phyloP scores from a whole-genome alignment of 2,329 filamentous ascomycete genomes.

The Orbilia blumenaviensis region DNA sequence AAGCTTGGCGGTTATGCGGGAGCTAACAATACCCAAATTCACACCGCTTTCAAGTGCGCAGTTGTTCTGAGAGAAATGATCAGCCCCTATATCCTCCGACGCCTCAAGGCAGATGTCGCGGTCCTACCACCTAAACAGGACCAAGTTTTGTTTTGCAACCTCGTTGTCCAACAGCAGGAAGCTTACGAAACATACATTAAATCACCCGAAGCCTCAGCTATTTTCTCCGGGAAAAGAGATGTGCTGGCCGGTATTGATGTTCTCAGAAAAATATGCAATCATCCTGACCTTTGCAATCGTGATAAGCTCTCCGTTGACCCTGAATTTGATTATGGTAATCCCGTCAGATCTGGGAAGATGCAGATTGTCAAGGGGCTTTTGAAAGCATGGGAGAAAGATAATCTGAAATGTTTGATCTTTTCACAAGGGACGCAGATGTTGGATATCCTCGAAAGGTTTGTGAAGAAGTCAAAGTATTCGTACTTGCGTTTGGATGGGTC shows the following conservation, averaged over 20 bases:
- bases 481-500: slow-evolving; percentile 93
- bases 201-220: slow-evolving; percentile 86
- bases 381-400: slow-evolving; percentile 87
- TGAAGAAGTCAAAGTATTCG: slow-evolving; percentile 72
- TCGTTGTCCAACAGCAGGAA: slow-evolving; percentile 79
- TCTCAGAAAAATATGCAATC: slow-evolving; percentile 95
- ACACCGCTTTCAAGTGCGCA: slow-evolving; percentile 93
- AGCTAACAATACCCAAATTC: slow-evolving; percentile 89
- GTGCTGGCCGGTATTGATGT: slow-evolving; percentile 90
- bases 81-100: slow-evolving; percentile 88
- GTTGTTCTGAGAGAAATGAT: slow-evolving; percentile 94
- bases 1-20: slow-evolving; percentile 93
- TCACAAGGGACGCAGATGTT: slow-evolving; percentile 95
- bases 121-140: slow-evolving; percentile 95
- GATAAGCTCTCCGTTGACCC: slow-evolving; percentile 66
- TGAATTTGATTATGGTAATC: slow-evolving; percentile 79
- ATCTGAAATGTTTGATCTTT: slow-evolving; percentile 92
- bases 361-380: slow-evolving; percentile 89
- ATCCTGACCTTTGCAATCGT: slow-evolving; percentile 83
- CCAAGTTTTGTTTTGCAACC: slow-evolving; percentile 92
- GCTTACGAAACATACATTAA: slow-evolving; percentile 82
- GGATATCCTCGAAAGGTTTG: slow-evolving; percentile 86
- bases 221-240: slow-evolving; percentile 74
- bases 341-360: slow-evolving; percentile 89
- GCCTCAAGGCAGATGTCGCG: slow-evolving; percentile 92